Evolutionary conservation across 208 protist species (phyloP).

Genomic region (Tritrichomonas musculus): DNA sequence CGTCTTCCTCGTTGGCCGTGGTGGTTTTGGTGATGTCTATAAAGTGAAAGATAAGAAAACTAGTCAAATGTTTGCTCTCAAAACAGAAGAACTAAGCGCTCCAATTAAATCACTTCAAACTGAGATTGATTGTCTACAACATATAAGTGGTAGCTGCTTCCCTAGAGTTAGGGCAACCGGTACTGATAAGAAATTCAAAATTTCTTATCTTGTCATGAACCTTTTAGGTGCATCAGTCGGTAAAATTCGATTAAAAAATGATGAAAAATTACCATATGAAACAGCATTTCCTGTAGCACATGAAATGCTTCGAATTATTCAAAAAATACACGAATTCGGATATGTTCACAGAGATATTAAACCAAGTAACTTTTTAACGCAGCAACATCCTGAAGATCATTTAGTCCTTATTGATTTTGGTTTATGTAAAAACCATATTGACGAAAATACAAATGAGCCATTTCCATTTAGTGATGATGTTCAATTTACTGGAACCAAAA

Average conservation of each 20-base stretch:
- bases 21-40: constrained; percentile 21
- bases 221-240: neutral
- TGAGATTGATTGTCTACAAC: neutral
- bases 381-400: neutral
- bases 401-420: constrained; percentile 24
- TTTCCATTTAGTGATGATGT: neutral
- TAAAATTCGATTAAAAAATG: neutral
- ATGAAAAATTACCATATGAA: neutral
- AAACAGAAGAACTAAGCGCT: neutral
- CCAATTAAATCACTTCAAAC: neutral
- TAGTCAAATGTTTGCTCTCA: neutral
- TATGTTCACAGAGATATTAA: constrained; percentile 3
- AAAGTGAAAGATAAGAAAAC: constrained; percentile 19
- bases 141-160: neutral
- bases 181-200: neutral
- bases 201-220: neutral
- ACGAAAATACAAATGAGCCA: neutral
- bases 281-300: neutral
- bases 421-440: neutral
- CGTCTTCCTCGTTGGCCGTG: neutral
- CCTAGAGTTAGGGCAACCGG: neutral
- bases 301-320: neutral
- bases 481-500: neutral
- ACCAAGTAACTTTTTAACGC: constrained; percentile 16
- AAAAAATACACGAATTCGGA: neutral